Evolutionary conservation across 331 rosid species (phyloP).

Genomic region (Pyracantha coccinea): DNA sequence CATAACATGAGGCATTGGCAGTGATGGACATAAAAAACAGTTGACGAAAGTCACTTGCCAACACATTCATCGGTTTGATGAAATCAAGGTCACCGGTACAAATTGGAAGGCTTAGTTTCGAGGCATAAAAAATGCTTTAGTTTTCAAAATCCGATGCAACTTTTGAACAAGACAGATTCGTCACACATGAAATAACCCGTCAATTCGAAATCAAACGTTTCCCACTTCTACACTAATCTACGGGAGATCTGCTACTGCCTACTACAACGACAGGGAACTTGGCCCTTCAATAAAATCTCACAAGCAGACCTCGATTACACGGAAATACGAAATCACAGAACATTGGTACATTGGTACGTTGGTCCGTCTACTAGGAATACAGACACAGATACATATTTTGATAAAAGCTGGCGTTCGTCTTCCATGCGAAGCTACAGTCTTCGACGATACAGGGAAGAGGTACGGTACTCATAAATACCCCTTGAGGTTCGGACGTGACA

Average conservation of each 20-base stretch:
- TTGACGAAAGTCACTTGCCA: background rate
- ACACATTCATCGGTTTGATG: background rate
- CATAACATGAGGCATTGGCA: no score
- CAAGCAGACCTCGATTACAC: constrained; percentile 3
- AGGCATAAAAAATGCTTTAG: background rate
- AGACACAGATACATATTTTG: constrained; percentile 10
- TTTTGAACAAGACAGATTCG: background rate
- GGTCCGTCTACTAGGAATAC: constrained; percentile 10
- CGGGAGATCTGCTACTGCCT: background rate
- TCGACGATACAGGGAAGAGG: constrained; percentile 12
- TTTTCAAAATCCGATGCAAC: background rate
- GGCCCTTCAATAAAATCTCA: background rate
- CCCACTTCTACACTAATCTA: background rate
- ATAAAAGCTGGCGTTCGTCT: constrained; percentile 18
- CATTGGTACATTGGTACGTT: background rate
- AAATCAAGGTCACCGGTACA: background rate
- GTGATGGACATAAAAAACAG: accelerated
- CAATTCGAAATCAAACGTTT: background rate
- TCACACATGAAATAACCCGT: background rate
- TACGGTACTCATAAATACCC: constrained; percentile 15
- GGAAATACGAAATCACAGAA: constrained; percentile 16
- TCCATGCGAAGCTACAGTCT: constrained; percentile 18
- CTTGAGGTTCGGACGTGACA: constrained; percentile 11
- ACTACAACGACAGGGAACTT: background rate
- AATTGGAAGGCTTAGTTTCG: background rate